These are phyloP conservation scores for Hypoxylon fuscum DNA, from an alignment of 495 filamentous ascomycete genomes.

Conservation along the genomic window DNA sequence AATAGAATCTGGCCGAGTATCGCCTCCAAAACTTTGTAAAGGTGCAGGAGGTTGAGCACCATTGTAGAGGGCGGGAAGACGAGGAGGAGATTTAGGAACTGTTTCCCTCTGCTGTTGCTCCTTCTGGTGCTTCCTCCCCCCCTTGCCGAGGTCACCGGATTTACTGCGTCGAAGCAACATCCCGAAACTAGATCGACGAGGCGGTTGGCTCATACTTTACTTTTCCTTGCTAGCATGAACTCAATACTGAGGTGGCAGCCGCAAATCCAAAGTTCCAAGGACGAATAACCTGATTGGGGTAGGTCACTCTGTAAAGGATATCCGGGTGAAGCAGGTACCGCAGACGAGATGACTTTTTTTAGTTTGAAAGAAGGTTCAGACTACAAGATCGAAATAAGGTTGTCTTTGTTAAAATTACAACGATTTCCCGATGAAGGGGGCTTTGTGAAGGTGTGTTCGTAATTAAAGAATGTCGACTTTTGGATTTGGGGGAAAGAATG, in stretches of 20 bases:
- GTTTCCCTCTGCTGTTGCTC: constrained; percentile 71
- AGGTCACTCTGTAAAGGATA: constrained; percentile 17
- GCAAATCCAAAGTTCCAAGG: constrained; percentile 17
- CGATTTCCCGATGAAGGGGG: constrained; percentile 18
- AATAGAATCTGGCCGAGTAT: constrained; percentile 70
- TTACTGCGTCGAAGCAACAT: constrained; percentile 83
- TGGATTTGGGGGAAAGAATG: constrained; percentile 16
- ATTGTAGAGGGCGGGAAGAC: constrained; percentile 78
- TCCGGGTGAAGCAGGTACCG: constrained; percentile 15
- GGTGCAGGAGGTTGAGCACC: constrained; percentile 65
- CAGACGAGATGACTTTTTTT: constrained; percentile 1
- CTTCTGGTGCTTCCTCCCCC: constrained; percentile 71
- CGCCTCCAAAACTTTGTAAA: constrained; percentile 77
- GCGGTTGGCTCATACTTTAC: constrained; percentile 56
- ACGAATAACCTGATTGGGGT: constrained; percentile 11
- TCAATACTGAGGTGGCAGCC: constrained; percentile 29
- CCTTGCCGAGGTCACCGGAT: constrained; percentile 74
- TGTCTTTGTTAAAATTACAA: constrained; percentile 19
- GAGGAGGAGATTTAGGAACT: constrained; percentile 76
- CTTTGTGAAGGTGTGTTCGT: constrained; percentile 21
- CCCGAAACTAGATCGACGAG: constrained; percentile 64
- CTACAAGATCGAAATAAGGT: constrained; percentile 20
- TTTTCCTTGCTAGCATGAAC: constrained; percentile 40
- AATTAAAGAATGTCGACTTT: constrained; percentile 15
- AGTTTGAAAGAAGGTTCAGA: constrained; percentile 28